Base-by-base conservation (phyloP, 163 green algal species). In the Chloromonas sp. region DNA sequence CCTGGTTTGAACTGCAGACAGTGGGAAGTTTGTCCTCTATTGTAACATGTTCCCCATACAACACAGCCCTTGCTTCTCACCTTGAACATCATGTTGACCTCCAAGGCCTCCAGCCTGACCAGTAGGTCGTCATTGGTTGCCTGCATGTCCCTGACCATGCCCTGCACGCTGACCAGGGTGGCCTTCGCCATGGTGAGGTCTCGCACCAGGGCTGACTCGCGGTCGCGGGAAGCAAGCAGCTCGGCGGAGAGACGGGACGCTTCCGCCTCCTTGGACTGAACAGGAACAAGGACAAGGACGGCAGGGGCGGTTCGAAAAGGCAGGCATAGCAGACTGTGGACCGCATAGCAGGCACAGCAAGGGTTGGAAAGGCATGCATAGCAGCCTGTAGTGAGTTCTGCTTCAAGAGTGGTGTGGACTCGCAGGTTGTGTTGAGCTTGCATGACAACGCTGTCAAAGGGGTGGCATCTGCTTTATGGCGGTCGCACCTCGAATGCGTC, bases 141-240 rank as follows among this genome's bases (percentile, higher is more conserved):
- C 79, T 82, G 79, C 79, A 82, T 82, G 79, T 82, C 79, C 36
- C 79, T 11, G 11, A 82, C 79, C 79, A 82, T 82, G 79, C 79
- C 59, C 79, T 82, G 79, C 79, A 82, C 79, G 60, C 79, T 61
- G 36, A 82, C 79, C 60, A 82, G 79, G 2, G 79, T 71, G 2
- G 58, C 58, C 79, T 82, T 82, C 59, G 79, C 79, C 58, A 15
- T 3, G 1, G 79, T 57, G 59, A 82, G 79, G 79, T 82, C 79
- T 3, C 79, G 59, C 79, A 2, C 1, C 79, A 82, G 79, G 59
- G 11, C 66, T 5, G 66, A 5, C 59, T 82, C 79, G 1, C 59
- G 58, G 11, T 61, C 79, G 3, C 11, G n/a, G 58, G 79, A n/a
- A 2, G 79, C 13, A 57, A 2, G 3, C 79, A 82, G 79, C 79